phyloP scores from a whole-genome alignment of 1,139 yeast genomes.

The Tardiomyces depauwii region DNA sequence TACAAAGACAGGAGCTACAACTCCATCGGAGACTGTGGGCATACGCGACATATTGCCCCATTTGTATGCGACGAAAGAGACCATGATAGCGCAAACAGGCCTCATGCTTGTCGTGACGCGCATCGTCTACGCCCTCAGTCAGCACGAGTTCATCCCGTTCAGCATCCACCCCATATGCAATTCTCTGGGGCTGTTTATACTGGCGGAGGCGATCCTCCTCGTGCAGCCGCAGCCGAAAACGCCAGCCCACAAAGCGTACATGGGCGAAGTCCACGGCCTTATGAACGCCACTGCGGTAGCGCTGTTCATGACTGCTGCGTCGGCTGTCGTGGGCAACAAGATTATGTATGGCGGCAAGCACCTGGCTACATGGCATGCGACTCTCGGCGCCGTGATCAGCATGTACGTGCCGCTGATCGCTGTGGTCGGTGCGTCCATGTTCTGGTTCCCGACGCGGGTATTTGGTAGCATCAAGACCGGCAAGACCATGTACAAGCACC shows the following conservation, averaged over 20 bases:
- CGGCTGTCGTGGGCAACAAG: slow-evolving; percentile 18
- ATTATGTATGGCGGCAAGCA: slow-evolving; percentile 16
- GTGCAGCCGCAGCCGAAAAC: slow-evolving; percentile 9
- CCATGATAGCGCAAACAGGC: slow-evolving; percentile 11
- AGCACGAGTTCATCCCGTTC: slow-evolving; percentile 12
- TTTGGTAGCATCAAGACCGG: slow-evolving; percentile 20
- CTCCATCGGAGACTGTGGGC: too few relatives aligned
- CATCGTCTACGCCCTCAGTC: slow-evolving; percentile 10
- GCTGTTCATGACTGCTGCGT: slow-evolving; percentile 12
- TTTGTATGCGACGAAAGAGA: slow-evolving; percentile 2
- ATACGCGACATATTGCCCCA: too few relatives aligned
- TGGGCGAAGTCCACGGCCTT: slow-evolving; percentile 19
- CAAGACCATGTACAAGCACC: slow-evolving; percentile 21
- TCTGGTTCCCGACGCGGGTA: slow-evolving; percentile 16
- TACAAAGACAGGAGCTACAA: too few relatives aligned
- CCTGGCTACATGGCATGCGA: slow-evolving; percentile 21
- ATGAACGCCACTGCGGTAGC: slow-evolving; percentile 13
- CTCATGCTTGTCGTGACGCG: slow-evolving; percentile 6
- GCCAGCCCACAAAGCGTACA: slow-evolving; percentile 15
- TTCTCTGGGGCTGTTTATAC: slow-evolving; percentile 11
- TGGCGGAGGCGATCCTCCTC: slow-evolving; percentile 14
- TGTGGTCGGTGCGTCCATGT: slow-evolving; percentile 17
- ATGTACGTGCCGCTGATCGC: slow-evolving; percentile 10
- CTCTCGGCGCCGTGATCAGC: slow-evolving; percentile 18
- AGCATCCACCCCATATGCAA: slow-evolving; percentile 18